Conservation (phyloP, 1,284 basidiomycete genomes). For the Athelia sp. region DNA sequence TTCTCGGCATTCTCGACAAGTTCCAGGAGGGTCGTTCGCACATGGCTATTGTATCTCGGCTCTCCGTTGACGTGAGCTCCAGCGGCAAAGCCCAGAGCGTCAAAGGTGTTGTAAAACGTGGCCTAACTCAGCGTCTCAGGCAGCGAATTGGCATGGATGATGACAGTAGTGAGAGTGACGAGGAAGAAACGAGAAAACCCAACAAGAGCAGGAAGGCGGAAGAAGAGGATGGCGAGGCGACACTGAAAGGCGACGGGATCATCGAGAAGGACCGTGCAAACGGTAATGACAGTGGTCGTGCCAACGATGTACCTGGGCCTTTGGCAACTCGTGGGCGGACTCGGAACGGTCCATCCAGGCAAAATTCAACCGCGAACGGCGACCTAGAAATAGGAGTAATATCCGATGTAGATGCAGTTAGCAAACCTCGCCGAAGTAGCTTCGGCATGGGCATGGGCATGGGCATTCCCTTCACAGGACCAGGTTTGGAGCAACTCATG, state of each 20-base stretch:
- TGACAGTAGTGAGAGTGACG: conserved; percentile 41
- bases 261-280: conserved; percentile 13
- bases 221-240: conserved; percentile 25
- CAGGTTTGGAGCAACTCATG: conserved; percentile 70
- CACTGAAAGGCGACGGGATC: conserved; percentile 24
- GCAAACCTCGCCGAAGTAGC: neutral
- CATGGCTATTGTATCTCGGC: conserved; percentile 83
- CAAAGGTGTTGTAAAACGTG: conserved; percentile 58
- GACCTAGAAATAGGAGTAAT: conserved; percentile 36
- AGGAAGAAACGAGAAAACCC: conserved; percentile 20
- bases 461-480: neutral
- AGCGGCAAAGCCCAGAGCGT: conserved; percentile 37
- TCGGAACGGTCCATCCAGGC: conserved; percentile 9
- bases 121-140: conserved; percentile 65
- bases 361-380: conserved; percentile 1
- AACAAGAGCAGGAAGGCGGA: conserved; percentile 9
- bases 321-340: conserved; percentile 11
- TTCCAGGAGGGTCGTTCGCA: conserved; percentile 92
- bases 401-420: neutral
- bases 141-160: conserved; percentile 57
- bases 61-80: conserved; percentile 30
- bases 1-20: conserved; percentile 83
- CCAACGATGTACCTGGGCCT: neutral
- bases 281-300: conserved; percentile 12
- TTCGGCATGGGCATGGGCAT: neutral